A percentile compares a stretch with the other conserved stretches of the same genome.
Conservation (phyloP, 2,329 filamentous ascomycete species). For the Leptographium lundbergii region DNA sequence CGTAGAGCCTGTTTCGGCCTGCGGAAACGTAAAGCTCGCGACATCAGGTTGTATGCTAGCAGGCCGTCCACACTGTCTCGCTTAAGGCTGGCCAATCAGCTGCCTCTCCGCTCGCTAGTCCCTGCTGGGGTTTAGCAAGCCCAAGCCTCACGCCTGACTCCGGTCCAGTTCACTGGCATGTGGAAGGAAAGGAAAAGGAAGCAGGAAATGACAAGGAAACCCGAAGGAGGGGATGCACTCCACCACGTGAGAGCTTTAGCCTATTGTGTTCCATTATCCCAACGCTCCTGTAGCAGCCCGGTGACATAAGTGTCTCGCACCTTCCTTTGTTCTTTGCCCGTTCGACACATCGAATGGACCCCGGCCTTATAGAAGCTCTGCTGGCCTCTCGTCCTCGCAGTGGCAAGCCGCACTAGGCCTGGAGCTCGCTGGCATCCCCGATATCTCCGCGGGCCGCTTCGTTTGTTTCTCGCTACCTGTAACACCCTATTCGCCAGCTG, state of each 20-base stretch:
- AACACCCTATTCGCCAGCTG: conserved; percentile 13
- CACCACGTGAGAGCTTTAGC: not conserved
- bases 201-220: not conserved
- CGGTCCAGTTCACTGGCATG: not conserved
- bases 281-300: not conserved
- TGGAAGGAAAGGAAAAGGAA: not conserved
- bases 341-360: not conserved
- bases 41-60: not conserved
- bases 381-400: too few species aligned
- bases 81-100: conserved; percentile 23
- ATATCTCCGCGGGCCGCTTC: not conserved
- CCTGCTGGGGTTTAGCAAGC: not conserved
- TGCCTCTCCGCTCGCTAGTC: conserved; percentile 20
- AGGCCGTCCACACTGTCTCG: conserved; percentile 12
- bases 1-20: not conserved
- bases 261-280: not conserved
- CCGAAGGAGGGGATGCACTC: not conserved
- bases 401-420: not conserved
- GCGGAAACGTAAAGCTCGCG: not conserved
- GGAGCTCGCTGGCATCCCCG: not conserved
- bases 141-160: not conserved
- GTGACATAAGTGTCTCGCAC: not conserved
- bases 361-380: not conserved
- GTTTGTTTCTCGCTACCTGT: conserved; percentile 11
- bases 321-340: not conserved